Evolutionary conservation across 2,329 filamentous ascomycete species (phyloP).

Genomic region (Colletotrichum zoysiae): DNA sequence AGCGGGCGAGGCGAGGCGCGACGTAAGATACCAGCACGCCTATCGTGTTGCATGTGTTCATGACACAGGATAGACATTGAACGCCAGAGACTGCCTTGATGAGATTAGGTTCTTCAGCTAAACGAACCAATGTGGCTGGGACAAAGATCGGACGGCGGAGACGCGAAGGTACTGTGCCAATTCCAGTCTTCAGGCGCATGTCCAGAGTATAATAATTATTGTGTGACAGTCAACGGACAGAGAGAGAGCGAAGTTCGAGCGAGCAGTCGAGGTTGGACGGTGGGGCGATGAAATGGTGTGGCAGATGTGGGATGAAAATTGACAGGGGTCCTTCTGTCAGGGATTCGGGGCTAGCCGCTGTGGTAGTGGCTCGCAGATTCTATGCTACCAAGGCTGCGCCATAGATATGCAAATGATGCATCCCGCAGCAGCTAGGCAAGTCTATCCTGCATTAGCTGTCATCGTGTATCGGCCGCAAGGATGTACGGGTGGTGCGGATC

Average conservation of each 20-base stretch:
- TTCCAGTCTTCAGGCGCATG: not conserved
- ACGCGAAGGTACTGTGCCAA: not conserved
- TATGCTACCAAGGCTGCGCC: slow-evolving; percentile 33
- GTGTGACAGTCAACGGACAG: slow-evolving; percentile 15
- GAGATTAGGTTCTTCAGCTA: slow-evolving; percentile 35
- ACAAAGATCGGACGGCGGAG: slow-evolving; percentile 10
- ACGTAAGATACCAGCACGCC: slow-evolving; percentile 36
- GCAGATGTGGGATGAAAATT: slow-evolving; percentile 37
- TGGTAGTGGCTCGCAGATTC: slow-evolving; percentile 41
- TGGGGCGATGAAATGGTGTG: slow-evolving; percentile 40
- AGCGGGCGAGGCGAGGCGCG: slow-evolving; percentile 7
- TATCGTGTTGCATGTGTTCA: slow-evolving; percentile 34
- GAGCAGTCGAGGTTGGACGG: slow-evolving; percentile 30
- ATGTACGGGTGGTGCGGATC: slow-evolving; percentile 36
- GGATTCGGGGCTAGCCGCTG: slow-evolving; percentile 41
- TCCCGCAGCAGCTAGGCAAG: slow-evolving; percentile 42
- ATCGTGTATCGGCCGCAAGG: slow-evolving; percentile 41
- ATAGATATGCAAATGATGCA: slow-evolving; percentile 42
- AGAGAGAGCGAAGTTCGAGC: not conserved
- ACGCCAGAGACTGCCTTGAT: slow-evolving; percentile 32
- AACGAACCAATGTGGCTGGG: slow-evolving; percentile 18
- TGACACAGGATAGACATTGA: slow-evolving; percentile 38
- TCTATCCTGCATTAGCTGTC: slow-evolving; percentile 42
- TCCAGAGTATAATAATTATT: not conserved
- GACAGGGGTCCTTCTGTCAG: slow-evolving; percentile 39